Percentiles rank a stretch among this genome's conserved stretches.
These are phyloP conservation scores for Capsicum rhomboideum DNA, from an alignment of 257 asterid genomes.

Conservation along the genomic window DNA sequence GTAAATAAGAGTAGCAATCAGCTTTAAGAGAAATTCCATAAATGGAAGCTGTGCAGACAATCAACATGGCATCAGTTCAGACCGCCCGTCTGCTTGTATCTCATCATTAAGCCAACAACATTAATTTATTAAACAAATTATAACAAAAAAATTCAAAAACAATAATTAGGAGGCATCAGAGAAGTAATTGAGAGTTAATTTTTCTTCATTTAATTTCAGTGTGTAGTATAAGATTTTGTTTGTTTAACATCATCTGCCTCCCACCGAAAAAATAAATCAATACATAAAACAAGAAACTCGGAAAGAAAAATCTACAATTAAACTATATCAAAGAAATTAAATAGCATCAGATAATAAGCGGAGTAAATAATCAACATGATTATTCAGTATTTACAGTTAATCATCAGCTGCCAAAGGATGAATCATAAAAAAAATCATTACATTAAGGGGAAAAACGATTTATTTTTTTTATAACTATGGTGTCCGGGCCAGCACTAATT, in stretches of 20 bases:
- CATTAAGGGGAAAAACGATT: too few relatives aligned
- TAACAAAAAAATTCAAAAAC: too few relatives aligned
- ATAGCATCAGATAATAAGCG: constrained; percentile 89
- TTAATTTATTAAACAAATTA: neutral
- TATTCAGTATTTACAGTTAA: constrained; percentile 24
- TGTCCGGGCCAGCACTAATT: too few relatives aligned
- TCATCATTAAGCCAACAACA: neutral
- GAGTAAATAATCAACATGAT: constrained; percentile 51
- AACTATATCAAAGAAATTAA: too few relatives aligned
- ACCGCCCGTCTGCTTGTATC: constrained; percentile 1
- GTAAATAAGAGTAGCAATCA: neutral
- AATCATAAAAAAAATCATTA: neutral
- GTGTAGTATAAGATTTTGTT: constrained; percentile 6
- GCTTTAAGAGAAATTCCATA: neutral
- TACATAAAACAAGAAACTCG: neutral
- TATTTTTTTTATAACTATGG: too few relatives aligned
- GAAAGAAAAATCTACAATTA: too few relatives aligned
- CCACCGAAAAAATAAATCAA: neutral
- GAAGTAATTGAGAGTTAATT: constrained; percentile 17
- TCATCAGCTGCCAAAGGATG: constrained; percentile 11
- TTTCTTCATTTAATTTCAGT: constrained; percentile 17
- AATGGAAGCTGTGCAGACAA: neutral
- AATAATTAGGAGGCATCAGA: constrained; percentile 9
- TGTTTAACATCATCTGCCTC: constrained; percentile 14
- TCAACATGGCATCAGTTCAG: constrained; percentile 1